Base-by-base conservation (phyloP, 495 filamentous ascomycete species). In the Hypoxylon rickii region DNA sequence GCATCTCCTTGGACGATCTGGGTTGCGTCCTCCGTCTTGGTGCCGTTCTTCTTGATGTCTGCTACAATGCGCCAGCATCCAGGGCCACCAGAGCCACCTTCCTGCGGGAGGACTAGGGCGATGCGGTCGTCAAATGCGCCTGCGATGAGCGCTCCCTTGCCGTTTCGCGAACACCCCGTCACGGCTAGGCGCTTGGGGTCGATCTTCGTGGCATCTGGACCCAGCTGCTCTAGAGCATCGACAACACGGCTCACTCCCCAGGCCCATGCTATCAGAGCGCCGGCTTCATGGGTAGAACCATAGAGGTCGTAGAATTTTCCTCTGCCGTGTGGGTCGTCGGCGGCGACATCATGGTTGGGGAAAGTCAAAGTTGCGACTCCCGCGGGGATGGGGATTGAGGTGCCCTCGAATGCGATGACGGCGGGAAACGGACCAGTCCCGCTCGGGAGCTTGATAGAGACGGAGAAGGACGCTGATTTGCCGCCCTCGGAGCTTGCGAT, bases 91-190 rank as follows among this genome's bases (percentile, higher is more conserved):
- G 72, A 72, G 21, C 77, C 78, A 16, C 66, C 71, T 63, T 81
- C 78, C 57, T 81, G 78, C 5, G 77, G 74, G 46, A 80, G 66
- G n/a, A 69, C 71, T 15, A 80, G 63, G 7, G 63, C 68, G 47
- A 81, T 72, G 10, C 78, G 74, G 7, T 55, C 38, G 34, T 78
- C 77, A 55, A 79, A 73, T 21, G 78, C 78, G 4, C 70, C 75
- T 2, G 75, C 74, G 8, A 79, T 66, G n/a, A 79, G 42, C 10
- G 77, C 77, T 16, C 77, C 78, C 57, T 81, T 81, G 5, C 78
- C 77, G 55, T 81, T 76, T 39, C 77, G 66, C 19, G 76, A 77
- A 55, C 78, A 81, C 11, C 77, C 77, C 13, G 77, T 79, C 2
- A 81, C 74, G 26, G 64, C 76, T 11, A 79, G 29, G 1, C 61